Base-by-base conservation (phyloP, 495 filamentous ascomycete genomes). In the Podospora appendiculata region DNA sequence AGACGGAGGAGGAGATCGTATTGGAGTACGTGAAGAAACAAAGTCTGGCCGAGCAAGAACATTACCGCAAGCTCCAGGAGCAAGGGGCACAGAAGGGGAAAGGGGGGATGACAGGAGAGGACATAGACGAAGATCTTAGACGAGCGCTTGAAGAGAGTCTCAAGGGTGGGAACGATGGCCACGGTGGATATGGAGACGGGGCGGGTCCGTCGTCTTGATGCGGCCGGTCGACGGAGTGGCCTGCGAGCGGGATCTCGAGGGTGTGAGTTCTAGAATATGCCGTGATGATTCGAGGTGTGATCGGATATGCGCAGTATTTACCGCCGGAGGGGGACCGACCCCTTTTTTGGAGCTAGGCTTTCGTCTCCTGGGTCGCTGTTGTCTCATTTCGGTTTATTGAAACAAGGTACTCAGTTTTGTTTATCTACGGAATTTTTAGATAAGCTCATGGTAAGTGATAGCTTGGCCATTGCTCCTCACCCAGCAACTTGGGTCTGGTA, bases 21-120 rank as follows among this genome's bases (percentile, higher is more conserved):
- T 60, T 91, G 62, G 83, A 88, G 54, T 88, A 87, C 64, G 76
- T 89, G n/a, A 87, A 83, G 71, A 83, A 79, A 67, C 85, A 89
- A 67, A 89, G 87, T 67, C 58, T 89, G 17, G 75, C 77, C 0
- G 87, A 90, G 68, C 79, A 81, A 49, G 73, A 79, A 56, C 76
- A 74, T 60, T 62, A 69, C 38, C 50, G 57, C 8, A 60, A 64
- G 17, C 54, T 49, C 12, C 44, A 36, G 4, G 39, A 54, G 40
- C 12, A 56, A 51, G 19, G 47, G 41, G 33, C 53, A 45, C 48
- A 40, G 16, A 58, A 56, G 19, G 47, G 43, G 14, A 48, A 50
- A 54, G 58, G 16, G 32, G 45, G 47, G 41, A 45, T 34, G 58
- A 16, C 36, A 19, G 53, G 43, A n/a, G 64, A 64, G 8, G 61